These are phyloP conservation scores for Cladorrhinum samala DNA, from an alignment of 495 filamentous ascomycete genomes.

Conservation along the genomic window DNA sequence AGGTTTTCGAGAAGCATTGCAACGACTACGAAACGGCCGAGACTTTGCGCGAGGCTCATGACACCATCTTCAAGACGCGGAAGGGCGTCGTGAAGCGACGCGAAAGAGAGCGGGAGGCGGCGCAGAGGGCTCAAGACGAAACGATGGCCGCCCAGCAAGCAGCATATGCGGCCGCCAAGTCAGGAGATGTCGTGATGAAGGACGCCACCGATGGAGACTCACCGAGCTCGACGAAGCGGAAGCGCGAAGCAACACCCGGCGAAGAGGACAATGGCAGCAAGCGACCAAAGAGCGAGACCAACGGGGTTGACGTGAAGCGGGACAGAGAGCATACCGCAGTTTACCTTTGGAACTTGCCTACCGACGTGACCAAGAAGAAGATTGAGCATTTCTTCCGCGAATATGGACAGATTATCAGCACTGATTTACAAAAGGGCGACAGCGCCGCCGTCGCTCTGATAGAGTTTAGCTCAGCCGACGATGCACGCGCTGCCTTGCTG, in stretches of 20 bases:
- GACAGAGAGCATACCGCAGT: conserved; percentile 88
- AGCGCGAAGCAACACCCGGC: conserved; percentile 50
- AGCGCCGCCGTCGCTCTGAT: conserved; percentile 65
- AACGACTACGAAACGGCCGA: conserved; percentile 76
- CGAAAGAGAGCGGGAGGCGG: conserved; percentile 49
- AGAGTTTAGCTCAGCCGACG: conserved; percentile 76
- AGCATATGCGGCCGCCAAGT: conserved; percentile 13
- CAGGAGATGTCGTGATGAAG: conserved; percentile 23
- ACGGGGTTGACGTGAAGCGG: conserved; percentile 51
- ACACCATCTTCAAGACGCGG: conserved; percentile 60
- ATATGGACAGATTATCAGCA: conserved; percentile 72
- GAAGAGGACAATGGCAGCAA: conserved; percentile 48
- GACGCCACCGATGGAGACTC: conserved; percentile 20
- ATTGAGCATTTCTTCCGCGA: conserved; percentile 86
- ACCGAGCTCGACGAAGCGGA: conserved; percentile 58
- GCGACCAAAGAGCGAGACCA: conserved; percentile 47
- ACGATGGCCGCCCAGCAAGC: conserved; percentile 17
- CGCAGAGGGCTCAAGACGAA: conserved; percentile 1
- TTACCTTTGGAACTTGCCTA: conserved; percentile 69
- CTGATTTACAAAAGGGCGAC: conserved; percentile 56
- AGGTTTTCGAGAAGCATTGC: conserved; percentile 76
- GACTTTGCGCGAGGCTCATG: conserved; percentile 61
- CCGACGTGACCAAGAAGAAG: conserved; percentile 58
- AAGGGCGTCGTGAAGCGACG: conserved; percentile 58
- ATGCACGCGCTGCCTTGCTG: conserved; percentile 72